Conservation (phyloP, 1,284 basidiomycete species). For the Paramarasmius palmivorus region DNA sequence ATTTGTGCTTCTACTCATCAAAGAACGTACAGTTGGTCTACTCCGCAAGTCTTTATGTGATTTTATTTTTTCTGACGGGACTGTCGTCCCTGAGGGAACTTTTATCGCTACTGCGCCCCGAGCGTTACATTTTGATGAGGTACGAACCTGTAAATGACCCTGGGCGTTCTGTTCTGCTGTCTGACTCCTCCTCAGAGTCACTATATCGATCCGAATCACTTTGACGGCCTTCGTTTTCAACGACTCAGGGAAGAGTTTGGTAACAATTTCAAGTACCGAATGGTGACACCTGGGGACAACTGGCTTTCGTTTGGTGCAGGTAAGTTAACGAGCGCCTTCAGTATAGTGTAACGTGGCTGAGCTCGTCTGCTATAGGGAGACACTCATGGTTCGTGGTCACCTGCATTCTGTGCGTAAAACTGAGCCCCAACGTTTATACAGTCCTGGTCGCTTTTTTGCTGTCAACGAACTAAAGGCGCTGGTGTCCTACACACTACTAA, state of each 20-base stretch:
- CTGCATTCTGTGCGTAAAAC: too few species aligned
- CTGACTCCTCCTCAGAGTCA: neutral
- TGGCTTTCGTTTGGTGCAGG: conserved; percentile 31
- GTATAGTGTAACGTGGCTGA: neutral
- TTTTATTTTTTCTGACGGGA: conserved; percentile 24
- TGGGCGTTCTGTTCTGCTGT: too few species aligned
- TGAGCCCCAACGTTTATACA: conserved; percentile 11
- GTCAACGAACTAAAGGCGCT: conserved; percentile 41
- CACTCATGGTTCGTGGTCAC: too few species aligned
- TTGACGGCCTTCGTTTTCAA: conserved; percentile 22
- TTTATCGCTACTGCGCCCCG: conserved; percentile 12
- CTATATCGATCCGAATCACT: conserved; percentile 17
- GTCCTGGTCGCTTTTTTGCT: conserved; percentile 47
- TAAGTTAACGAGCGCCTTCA: neutral
- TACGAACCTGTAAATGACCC: neutral
- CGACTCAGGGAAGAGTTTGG: conserved; percentile 11
- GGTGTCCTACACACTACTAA: conserved; percentile 36
- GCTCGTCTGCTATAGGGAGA: neutral
- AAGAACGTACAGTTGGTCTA: conserved; percentile 14
- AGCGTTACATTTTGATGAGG: conserved; percentile 18
- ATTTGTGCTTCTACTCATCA: neutral
- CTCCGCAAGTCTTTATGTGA: conserved; percentile 15
- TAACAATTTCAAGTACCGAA: conserved; percentile 13
- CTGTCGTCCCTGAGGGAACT: conserved; percentile 17
- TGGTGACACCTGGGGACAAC: conserved; percentile 23